Evolutionary conservation across 2,329 filamentous ascomycete species (phyloP), one percentile per base, ranked within the genome.

Genomic region (Fusarium staphyleae): DNA sequence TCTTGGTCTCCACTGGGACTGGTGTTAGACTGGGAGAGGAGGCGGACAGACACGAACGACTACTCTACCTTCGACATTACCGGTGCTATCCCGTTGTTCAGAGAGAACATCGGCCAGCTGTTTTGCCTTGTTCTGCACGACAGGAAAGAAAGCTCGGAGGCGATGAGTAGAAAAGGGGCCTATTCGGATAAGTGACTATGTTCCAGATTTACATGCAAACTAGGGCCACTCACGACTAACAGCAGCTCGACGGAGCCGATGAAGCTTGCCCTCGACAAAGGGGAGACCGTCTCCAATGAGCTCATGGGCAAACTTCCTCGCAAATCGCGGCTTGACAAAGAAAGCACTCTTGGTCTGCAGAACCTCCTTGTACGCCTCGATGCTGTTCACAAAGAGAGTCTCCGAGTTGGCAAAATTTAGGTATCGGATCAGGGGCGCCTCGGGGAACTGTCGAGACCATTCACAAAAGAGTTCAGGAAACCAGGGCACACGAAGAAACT

Each of bases 211-310:
- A 11, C 6, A 22, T 6, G 3, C n/a, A 1, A 9, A 5, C 19
- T 22, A 6, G 19, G 19, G 19, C 19, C 15, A 52, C 65, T 52
- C 46, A 66, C 67, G 69, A 32, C 66, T 67, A 11, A 77, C 55
- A 44, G 72, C 58, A n/a, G 67, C 71, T 22, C 74, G 65, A 32
- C 73, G 69, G n/a, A 54, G 52, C 30, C 66, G 68, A 41, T 77
- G 74, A 37, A 69, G 61, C 10, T 71, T 70, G 12, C 70, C 71
- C 41, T 76, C 71, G 10, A 69, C 60, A 29, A 74, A 72, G 2
- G 72, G 66, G 3, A 77, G 57, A 1, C 73, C 74, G 39, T 70
- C 66, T 3, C 68, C 68, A 22, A 70, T 66, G 6, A 63, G 56
- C 24, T 68, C 61, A 22, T 62, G 53, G 11, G 66, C 65, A 10